phyloP scores from a whole-genome alignment of 768 basidiomycete species.

The Termitomyces sp. region DNA sequence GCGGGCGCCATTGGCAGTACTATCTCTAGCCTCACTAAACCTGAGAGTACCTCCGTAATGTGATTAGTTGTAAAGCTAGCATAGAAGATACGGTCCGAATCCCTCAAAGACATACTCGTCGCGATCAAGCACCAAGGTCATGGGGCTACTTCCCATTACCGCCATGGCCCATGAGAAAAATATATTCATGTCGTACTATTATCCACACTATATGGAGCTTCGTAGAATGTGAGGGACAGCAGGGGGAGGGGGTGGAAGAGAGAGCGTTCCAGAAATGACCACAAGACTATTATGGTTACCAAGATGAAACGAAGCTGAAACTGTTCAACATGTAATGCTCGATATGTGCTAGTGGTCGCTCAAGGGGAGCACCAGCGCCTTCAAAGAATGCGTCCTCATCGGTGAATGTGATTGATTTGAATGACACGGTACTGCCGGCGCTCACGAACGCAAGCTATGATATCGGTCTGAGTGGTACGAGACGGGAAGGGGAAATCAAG shows the following conservation, averaged over 20 bases:
- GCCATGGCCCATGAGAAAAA: constrained; percentile 20
- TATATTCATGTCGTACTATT: background rate
- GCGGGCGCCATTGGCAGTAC: constrained; percentile 22
- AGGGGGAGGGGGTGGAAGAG: constrained; percentile 9
- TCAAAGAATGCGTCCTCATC: constrained; percentile 27
- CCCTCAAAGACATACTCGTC: constrained; percentile 20
- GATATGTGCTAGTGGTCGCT: constrained; percentile 31
- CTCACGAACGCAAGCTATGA: constrained; percentile 27
- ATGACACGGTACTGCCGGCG: constrained; percentile 16
- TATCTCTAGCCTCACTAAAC: constrained; percentile 23
- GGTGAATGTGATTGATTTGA: constrained; percentile 20
- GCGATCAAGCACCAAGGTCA: constrained; percentile 19
- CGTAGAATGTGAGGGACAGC: constrained; percentile 20
- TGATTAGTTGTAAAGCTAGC: constrained; percentile 23
- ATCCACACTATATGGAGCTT: constrained; percentile 14
- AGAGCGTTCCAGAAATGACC: constrained; percentile 27
- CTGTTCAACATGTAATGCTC: constrained; percentile 22
- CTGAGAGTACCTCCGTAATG: constrained; percentile 20
- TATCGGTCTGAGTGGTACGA: constrained; percentile 20
- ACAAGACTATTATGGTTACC: constrained; percentile 26
- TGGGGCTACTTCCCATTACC: constrained; percentile 27
- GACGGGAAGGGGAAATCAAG: constrained; percentile 24
- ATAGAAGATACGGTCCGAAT: constrained; percentile 26
- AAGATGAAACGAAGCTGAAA: constrained; percentile 23
- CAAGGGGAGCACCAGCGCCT: constrained; percentile 20